Percentiles rank a stretch among this genome's conserved stretches.
Evolutionary conservation across 2,329 filamentous ascomycete species (phyloP).

Genomic region (Huntiella moniliformis): DNA sequence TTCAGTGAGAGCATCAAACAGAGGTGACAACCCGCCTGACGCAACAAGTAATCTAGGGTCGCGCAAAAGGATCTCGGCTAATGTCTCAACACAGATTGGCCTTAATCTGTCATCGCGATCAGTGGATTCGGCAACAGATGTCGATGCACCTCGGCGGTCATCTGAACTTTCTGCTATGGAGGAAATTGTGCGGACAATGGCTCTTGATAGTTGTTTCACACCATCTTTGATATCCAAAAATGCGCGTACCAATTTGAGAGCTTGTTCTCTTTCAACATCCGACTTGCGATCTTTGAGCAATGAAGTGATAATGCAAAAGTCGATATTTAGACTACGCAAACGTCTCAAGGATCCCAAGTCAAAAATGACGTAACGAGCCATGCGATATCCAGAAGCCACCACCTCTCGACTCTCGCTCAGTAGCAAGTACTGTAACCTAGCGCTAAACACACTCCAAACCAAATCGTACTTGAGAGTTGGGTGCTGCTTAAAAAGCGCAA

Average conservation of each 20-base stretch:
- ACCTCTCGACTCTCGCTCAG: conserved; percentile 91
- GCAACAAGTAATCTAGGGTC: conserved; percentile 66
- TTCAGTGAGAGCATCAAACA: conserved; percentile 85
- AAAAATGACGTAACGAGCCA: conserved; percentile 86
- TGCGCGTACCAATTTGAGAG: conserved; percentile 83
- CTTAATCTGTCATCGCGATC: conserved; percentile 69
- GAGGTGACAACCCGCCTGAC: conserved; percentile 63
- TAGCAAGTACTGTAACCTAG: conserved; percentile 88
- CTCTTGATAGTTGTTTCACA: conserved; percentile 67
- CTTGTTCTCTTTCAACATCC: conserved; percentile 92
- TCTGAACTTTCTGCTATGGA: conserved; percentile 78
- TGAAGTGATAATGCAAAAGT: conserved; percentile 79
- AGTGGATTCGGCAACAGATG: conserved; percentile 45
- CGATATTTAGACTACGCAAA: conserved; percentile 73
- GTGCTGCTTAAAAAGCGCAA: conserved; percentile 90
- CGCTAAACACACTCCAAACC: conserved; percentile 85
- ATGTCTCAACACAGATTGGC: conserved; percentile 79
- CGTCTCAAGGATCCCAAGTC: conserved; percentile 77
- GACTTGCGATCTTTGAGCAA: conserved; percentile 90
- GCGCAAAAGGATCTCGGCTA: conserved; percentile 77
- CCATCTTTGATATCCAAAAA: conserved; percentile 94
- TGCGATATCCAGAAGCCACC: conserved; percentile 80
- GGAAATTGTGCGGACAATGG: conserved; percentile 74
- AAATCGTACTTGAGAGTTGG: conserved; percentile 91
- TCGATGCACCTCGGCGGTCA: conserved; percentile 41